Evolutionary conservation across 805 yeast genomes (phyloP).

Genomic region (Wickerhamomyces subpelliculosus): DNA sequence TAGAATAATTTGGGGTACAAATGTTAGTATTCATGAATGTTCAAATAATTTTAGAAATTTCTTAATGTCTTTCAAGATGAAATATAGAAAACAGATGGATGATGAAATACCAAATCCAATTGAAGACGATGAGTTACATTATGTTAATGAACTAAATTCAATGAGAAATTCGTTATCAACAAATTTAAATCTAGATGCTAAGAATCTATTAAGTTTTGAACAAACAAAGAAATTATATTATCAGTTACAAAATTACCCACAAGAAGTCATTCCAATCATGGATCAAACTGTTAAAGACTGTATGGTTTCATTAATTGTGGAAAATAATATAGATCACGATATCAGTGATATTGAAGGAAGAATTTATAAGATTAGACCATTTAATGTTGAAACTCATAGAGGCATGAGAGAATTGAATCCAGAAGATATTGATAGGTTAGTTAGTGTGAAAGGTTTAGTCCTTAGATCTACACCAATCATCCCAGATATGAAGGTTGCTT

Average conservation of each 20-base stretch:
- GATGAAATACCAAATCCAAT: conserved; percentile 30
- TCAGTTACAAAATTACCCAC: conserved; percentile 88
- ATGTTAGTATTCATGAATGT: conserved; percentile 87
- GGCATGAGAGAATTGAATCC: conserved; percentile 95
- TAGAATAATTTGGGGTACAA: conserved; percentile 97
- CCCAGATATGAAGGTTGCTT: conserved; percentile 97
- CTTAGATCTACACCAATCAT: conserved; percentile 84
- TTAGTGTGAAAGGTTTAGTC: conserved; percentile 85
- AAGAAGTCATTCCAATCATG: conserved; percentile 95
- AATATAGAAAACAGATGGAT: conserved; percentile 52
- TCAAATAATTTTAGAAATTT: conserved; percentile 75
- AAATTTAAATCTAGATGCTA: conserved; percentile 78
- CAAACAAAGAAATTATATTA: conserved; percentile 73
- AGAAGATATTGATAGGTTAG: conserved; percentile 87
- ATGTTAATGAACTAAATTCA: conserved; percentile 62
- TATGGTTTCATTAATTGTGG: conserved; percentile 66
- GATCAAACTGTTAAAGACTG: conserved; percentile 92
- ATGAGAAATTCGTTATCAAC: conserved; percentile 77
- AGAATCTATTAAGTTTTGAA: conserved; percentile 68
- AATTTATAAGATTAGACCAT: conserved; percentile 85
- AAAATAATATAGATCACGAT: conserved; percentile 41
- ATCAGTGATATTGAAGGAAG: conserved; percentile 69
- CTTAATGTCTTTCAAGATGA: conserved; percentile 74
- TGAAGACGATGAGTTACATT: conserved; percentile 67
- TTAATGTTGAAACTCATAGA: conserved; percentile 58